These are phyloP conservation scores for Fusarium chlamydosporum DNA, from an alignment of 2,329 filamentous ascomycete genomes.

Conservation along the genomic window DNA sequence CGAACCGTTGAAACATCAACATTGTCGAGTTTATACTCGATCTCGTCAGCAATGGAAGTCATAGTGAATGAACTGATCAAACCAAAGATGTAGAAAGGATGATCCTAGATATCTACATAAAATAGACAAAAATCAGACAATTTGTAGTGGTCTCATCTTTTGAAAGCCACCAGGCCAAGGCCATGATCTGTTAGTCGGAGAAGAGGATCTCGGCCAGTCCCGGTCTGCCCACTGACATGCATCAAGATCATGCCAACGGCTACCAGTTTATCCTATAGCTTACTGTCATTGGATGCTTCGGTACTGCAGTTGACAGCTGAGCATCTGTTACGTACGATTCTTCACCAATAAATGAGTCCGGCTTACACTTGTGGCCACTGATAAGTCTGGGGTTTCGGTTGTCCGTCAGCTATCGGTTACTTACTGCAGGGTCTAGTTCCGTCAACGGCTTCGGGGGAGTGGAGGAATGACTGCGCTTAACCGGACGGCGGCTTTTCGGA, in stretches of 20 bases:
- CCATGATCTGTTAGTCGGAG: conserved; percentile 35
- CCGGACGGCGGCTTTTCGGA: conserved; percentile 24
- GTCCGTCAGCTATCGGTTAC: conserved; percentile 6
- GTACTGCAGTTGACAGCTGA: conserved; percentile 14
- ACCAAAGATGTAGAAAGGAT: not conserved
- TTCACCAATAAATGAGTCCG: not conserved
- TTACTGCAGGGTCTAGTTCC: conserved; percentile 7
- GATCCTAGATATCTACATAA: not conserved
- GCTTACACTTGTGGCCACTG: not conserved
- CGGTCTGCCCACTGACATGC: conserved; percentile 43
- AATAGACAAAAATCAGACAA: not conserved
- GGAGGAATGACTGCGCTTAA: conserved; percentile 26
- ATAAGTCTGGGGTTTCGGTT: conserved; percentile 25
- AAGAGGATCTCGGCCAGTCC: conserved; percentile 53
- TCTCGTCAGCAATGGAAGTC: conserved; percentile 59
- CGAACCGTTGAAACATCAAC: conserved; percentile 65
- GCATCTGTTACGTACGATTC: conserved; percentile 18
- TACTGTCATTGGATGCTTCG: conserved; percentile 35
- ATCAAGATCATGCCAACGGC: conserved; percentile 19
- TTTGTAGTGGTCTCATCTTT: conserved; percentile 38
- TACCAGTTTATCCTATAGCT: conserved; percentile 11
- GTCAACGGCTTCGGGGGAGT: conserved; percentile 36
- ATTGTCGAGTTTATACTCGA: conserved; percentile 69
- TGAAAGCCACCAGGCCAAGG: conserved; percentile 32
- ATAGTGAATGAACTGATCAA: conserved; percentile 45